phyloP scores from a whole-genome alignment of 768 basidiomycete genomes.

The Phlebiopsis gigantea region DNA sequence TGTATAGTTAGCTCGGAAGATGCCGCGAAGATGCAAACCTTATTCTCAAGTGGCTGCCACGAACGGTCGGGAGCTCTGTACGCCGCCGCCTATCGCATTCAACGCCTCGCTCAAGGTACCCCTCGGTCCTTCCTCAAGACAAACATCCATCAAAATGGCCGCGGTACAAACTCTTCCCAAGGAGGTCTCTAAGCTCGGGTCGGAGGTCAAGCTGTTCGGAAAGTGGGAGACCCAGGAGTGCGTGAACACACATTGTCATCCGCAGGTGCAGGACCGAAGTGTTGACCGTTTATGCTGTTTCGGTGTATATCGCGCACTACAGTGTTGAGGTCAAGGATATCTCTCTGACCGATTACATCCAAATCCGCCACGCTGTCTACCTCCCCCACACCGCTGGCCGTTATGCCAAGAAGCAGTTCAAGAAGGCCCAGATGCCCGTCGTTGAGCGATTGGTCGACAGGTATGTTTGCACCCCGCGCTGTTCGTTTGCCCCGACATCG shows the following conservation, averaged over 20 bases:
- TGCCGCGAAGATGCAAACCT: conserved; percentile 38
- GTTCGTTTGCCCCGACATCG: not conserved
- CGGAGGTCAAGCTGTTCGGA: conserved; percentile 94
- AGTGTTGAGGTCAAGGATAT: conserved; percentile 99
- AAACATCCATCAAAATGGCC: conserved; percentile 41
- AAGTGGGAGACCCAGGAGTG: conserved; percentile 99
- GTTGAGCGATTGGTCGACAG: conserved; percentile 98
- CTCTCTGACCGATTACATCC: conserved; percentile 98
- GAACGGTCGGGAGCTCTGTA: conserved; percentile 1
- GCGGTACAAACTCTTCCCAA: conserved; percentile 68
- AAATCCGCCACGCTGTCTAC: conserved; percentile 96
- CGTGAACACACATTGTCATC: conserved; percentile 30
- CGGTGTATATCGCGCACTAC: conserved; percentile 3
- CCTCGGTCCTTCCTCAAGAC: conserved; percentile 15
- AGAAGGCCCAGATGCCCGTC: conserved; percentile 99
- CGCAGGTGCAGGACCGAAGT: not conserved
- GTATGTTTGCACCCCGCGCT: conserved; percentile 38
- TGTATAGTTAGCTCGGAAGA: conserved; percentile 39
- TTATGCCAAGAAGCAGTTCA: conserved; percentile 99
- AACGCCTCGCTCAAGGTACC: conserved; percentile 17
- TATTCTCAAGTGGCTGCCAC: conserved; percentile 27
- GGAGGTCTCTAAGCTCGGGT: conserved; percentile 75
- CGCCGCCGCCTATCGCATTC: conserved; percentile 3
- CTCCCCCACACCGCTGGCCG: conserved; percentile 98
- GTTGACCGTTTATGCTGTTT: not conserved